Base-by-base conservation (phyloP, 2,329 filamentous ascomycete species). In the Ramichloridium luteum region DNA sequence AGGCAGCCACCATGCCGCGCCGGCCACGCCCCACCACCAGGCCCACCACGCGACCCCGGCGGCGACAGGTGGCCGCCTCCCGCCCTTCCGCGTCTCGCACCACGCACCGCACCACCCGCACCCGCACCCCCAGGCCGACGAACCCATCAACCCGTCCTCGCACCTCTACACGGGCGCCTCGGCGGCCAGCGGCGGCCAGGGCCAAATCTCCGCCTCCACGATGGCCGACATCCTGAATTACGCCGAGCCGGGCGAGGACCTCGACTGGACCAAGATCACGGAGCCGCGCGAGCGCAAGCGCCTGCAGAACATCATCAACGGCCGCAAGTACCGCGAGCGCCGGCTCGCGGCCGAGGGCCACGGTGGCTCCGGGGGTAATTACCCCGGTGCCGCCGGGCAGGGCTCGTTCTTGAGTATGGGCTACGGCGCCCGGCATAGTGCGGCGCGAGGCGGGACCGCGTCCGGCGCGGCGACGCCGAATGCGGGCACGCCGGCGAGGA, bases 221-320 rank as follows among this genome's bases (percentile, higher is more conserved):
- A 45, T 54, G 43, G 51, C 51, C 16, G 51, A 54, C 26, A 54
- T 54, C 30, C 35, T 48, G 33, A 54, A 54, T 30, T 57, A 57
- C 38, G 54, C 54, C 28, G 51, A 56, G 29, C 53, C 54, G n/a
- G 54, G 54, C 27, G 54, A 57, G 31, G 54, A 57, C 31, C 44
- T 57, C 25, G 54, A 57, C 27, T 57, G 54, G 54, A 57, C 54
- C 5, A 53, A 56, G 30, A 45, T 57, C 31, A 51, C 47, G 2
- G 54, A 57, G 33, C 51, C 54, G 5, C 39, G 54, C 4, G 54
- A 57, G 39, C 43, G 54, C 11, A 57, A 57, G 32, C 45, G 54
- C 4, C 28, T 57, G 31, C 54, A 57, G 39, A 57, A 57, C 20
- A 57, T 57, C 30, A 57, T 57, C 43, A 57, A 57, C 31, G 54